phyloP scores from a whole-genome alignment of 495 filamentous ascomycete species.

The Hypoxylon fuscum region DNA sequence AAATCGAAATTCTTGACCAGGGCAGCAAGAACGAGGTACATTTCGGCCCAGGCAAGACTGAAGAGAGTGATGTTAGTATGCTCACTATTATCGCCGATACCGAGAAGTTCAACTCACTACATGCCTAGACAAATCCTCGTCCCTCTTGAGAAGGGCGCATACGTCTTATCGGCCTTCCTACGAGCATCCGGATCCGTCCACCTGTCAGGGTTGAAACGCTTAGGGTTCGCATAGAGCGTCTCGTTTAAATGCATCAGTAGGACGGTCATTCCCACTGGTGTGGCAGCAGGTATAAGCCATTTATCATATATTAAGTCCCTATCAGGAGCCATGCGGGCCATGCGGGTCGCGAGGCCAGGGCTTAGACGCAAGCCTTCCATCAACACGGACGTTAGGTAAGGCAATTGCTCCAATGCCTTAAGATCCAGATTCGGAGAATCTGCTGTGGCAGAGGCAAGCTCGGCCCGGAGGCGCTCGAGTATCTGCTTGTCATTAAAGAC shows the following conservation, averaged over 20 bases:
- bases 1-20: conserved; percentile 39
- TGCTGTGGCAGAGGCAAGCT: conserved; percentile 25
- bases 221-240: not conserved
- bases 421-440: conserved; percentile 5
- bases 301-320: conserved; percentile 49
- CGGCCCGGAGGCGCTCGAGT: conserved; percentile 26
- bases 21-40: conserved; percentile 37
- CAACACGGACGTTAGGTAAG: conserved; percentile 46
- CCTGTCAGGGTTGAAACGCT: conserved; percentile 30
- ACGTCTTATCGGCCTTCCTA: conserved; percentile 26
- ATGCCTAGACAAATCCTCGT: conserved; percentile 43
- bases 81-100: no score
- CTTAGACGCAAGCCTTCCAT: conserved; percentile 49
- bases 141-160: conserved; percentile 40
- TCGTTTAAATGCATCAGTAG: conserved; percentile 37
- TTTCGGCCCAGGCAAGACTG: conserved; percentile 43
- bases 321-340: conserved; percentile 49
- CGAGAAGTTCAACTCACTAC: conserved; percentile 27
- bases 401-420: conserved; percentile 31
- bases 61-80: not conserved
- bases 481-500: conserved; percentile 29
- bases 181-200: conserved; percentile 27
- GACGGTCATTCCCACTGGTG: conserved; percentile 44
- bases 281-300: conserved; percentile 58
- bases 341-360: conserved; percentile 48